A percentile compares a stretch with the other conserved stretches of the same genome.
These are phyloP conservation scores for Euryodendron excelsum DNA, from an alignment of 148 eudicot species.

Conservation along the genomic window DNA sequence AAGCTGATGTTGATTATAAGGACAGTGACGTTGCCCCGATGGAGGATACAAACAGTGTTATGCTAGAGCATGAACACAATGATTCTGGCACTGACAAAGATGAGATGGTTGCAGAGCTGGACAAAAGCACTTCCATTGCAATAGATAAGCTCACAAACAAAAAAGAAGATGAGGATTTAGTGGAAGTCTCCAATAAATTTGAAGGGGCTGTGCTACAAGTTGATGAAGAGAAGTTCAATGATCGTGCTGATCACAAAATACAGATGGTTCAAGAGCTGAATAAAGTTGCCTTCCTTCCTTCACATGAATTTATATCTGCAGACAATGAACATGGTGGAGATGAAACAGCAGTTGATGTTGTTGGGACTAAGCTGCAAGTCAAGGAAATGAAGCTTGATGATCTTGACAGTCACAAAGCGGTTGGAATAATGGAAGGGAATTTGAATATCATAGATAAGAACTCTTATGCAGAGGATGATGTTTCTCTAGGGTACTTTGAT, in stretches of 20 bases:
- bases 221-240: neutral
- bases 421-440: neutral
- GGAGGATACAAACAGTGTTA: neutral
- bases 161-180: neutral
- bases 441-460: neutral
- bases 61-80: neutral
- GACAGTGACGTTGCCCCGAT: neutral
- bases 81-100: neutral
- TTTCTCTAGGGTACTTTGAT: neutral
- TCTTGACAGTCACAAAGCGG: neutral
- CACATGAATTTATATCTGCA: neutral
- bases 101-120: neutral
- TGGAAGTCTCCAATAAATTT: neutral
- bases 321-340: neutral
- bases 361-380: constrained; percentile 4
- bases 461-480: neutral
- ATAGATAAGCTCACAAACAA: neutral
- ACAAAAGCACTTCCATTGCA: neutral
- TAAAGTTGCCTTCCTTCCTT: neutral
- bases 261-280: constrained; percentile 6
- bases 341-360: neutral
- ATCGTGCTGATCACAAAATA: neutral
- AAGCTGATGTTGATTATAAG: neutral
- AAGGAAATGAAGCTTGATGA: neutral
- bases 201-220: neutral